Evolutionary conservation across 2,329 filamentous ascomycete species (phyloP), one percentile per base, ranked within the genome.

Genomic region (Chaetomium sp.): DNA sequence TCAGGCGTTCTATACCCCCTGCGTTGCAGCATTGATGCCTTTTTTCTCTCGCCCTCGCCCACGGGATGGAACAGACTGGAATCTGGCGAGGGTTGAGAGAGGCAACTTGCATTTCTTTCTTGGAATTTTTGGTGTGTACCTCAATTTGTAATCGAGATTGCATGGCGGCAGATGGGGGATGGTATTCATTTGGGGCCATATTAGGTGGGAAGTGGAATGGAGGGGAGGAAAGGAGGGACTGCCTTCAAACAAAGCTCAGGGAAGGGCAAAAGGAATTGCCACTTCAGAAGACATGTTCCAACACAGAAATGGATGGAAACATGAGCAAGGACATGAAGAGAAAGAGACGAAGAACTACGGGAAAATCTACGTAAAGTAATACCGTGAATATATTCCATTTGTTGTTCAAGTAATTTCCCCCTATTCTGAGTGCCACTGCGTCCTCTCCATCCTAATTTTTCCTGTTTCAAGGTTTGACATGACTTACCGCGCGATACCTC

Each of bases 1-100:
- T 48, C 43, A 38, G 60, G 60, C 60, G 60, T 60, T 60, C 14
- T 57, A 60, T 62, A 62, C 59, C 42, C 42, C 57, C 45, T 52
- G 55, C 53, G 48, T 58, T 58, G 50, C 49, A 44, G 45, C 32
- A 53, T 48, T 49, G 38, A 38, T 10, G 19, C 43, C 45, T 43
- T 38, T 9, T 37, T 47, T 59, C 43, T 49, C 14, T 43, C 42
- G 38, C 32, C 44, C 38, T 27, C 19, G 19, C 19, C 19, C 19
- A 27, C 19, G 19, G 19, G 19, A 27, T 27, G 41, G 47, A 45
- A 45, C 48, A 53, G 55, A 53, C 42, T 53, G 46, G 55, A 46
- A 53, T 56, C 45, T 53, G 41, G 50, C 19, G 19, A 27, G 19
- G 6, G 40, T n/a, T 11, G 14, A n/a, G 36, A 46, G n/a, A 43